Evolutionary conservation across 2,329 filamentous ascomycete species (phyloP).

Genomic region (Akanthomyces lecanii): DNA sequence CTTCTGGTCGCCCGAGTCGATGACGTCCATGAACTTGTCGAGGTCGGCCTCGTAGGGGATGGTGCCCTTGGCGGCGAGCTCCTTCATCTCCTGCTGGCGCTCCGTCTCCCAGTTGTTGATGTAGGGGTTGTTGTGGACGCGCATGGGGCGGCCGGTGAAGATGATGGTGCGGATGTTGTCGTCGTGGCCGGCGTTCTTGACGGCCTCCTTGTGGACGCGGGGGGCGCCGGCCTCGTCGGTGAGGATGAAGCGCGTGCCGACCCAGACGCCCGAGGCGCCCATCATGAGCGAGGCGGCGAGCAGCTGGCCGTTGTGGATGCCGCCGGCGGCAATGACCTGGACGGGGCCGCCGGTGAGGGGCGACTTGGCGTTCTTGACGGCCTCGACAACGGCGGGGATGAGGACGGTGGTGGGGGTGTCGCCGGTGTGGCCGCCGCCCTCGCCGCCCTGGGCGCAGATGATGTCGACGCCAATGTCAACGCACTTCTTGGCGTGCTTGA

Average conservation of each 20-base stretch:
- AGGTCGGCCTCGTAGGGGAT: slow-evolving; percentile 94
- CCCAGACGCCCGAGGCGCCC: slow-evolving; percentile 89
- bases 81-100: slow-evolving; percentile 83
- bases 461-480: slow-evolving; percentile 88
- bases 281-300: slow-evolving; percentile 89
- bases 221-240: slow-evolving; percentile 92
- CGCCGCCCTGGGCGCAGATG: slow-evolving; percentile 97
- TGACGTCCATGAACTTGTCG: slow-evolving; percentile 65
- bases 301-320: slow-evolving; percentile 87
- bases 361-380: slow-evolving; percentile 75
- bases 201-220: slow-evolving; percentile 90
- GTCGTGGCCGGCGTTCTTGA: slow-evolving; percentile 85
- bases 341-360: slow-evolving; percentile 84
- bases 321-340: slow-evolving; percentile 88
- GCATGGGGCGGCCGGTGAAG: slow-evolving; percentile 93
- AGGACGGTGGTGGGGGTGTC: slow-evolving; percentile 88
- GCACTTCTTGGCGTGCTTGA: slow-evolving; percentile 97
- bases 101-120: slow-evolving; percentile 96
- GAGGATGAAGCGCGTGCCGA: slow-evolving; percentile 93
- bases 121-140: slow-evolving; percentile 90
- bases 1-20: slow-evolving; percentile 60
- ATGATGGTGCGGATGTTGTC: slow-evolving; percentile 97
- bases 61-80: slow-evolving; percentile 81
- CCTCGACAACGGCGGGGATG: slow-evolving; percentile 85
- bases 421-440: slow-evolving; percentile 94